Conservation (phyloP, 2,329 filamentous ascomycete species). For the Ophiostoma ulmi region DNA sequence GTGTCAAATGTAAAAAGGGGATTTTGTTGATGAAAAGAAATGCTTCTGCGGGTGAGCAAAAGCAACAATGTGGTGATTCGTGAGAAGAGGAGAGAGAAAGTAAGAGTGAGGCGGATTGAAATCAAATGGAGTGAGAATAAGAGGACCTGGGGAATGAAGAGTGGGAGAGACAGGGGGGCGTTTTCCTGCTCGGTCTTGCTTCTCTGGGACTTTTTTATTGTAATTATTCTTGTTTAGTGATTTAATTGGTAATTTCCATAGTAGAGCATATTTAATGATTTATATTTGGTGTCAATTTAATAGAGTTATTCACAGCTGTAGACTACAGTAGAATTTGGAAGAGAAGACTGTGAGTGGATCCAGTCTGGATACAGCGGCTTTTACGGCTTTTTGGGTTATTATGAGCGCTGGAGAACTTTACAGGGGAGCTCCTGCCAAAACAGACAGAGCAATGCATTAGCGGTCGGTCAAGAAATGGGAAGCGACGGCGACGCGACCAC, state of each 20-base stretch:
- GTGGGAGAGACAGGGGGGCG: background rate
- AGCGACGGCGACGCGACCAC: background rate
- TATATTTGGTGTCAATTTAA: background rate
- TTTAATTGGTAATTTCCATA: background rate
- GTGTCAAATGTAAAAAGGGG: background rate
- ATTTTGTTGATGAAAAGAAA: background rate
- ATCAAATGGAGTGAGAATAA: background rate
- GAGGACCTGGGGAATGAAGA: background rate
- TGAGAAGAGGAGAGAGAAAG: background rate
- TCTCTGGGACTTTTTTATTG: background rate
- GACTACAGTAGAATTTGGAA: background rate
- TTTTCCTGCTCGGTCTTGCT: background rate
- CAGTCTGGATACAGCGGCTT: background rate
- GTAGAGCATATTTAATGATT: background rate
- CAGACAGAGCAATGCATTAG: background rate
- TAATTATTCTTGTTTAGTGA: background rate
- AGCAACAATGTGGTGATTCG: background rate
- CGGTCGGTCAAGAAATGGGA: background rate
- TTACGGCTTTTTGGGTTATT: background rate
- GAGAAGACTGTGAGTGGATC: background rate
- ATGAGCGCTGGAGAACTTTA: background rate
- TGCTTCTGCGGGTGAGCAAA: slow-evolving; percentile 10
- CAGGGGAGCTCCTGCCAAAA: background rate
- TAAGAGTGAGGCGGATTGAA: background rate
- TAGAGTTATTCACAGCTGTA: background rate